Conservation (phyloP, 257 asterid species). For the Misopates orontium region DNA sequence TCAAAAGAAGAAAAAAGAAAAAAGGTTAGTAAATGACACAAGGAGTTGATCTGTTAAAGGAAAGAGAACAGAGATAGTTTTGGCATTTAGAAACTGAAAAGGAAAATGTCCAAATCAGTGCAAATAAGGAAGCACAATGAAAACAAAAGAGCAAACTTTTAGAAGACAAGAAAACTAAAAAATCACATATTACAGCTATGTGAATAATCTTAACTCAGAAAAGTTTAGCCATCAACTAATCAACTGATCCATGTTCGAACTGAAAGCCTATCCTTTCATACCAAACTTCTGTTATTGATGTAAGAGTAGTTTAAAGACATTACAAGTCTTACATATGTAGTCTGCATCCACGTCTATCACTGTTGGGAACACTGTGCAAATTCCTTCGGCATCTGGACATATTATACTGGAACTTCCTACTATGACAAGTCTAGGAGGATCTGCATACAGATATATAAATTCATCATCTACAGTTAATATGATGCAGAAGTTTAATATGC, state of each 20-base stretch:
- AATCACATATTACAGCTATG: neutral
- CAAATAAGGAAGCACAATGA: neutral
- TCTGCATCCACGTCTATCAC: constrained; percentile 23
- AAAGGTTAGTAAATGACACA: neutral
- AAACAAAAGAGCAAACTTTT: neutral
- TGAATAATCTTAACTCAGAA: neutral
- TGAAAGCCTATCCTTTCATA: neutral
- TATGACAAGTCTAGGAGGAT: neutral
- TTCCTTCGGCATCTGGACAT: constrained; percentile 6
- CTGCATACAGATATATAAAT: neutral
- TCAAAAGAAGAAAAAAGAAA: constrained; percentile 1
- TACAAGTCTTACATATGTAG: constrained; percentile 18
- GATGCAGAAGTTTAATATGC: constrained; percentile 1
- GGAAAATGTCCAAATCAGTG: neutral
- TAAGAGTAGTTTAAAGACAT: neutral
- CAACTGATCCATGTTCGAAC: neutral
- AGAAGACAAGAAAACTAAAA: too few species aligned
- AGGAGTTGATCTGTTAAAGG: neutral
- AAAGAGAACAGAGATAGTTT: neutral
- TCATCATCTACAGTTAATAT: constrained; percentile 4
- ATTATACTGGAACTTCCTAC: constrained; percentile 11
- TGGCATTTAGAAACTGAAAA: too few species aligned
- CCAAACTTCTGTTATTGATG: neutral
- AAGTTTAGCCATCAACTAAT: neutral
- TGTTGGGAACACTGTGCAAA: constrained; percentile 18